Evolutionary conservation across 2,329 filamentous ascomycete genomes (phyloP).

Genomic region (Verticillium nonalfalfae): DNA sequence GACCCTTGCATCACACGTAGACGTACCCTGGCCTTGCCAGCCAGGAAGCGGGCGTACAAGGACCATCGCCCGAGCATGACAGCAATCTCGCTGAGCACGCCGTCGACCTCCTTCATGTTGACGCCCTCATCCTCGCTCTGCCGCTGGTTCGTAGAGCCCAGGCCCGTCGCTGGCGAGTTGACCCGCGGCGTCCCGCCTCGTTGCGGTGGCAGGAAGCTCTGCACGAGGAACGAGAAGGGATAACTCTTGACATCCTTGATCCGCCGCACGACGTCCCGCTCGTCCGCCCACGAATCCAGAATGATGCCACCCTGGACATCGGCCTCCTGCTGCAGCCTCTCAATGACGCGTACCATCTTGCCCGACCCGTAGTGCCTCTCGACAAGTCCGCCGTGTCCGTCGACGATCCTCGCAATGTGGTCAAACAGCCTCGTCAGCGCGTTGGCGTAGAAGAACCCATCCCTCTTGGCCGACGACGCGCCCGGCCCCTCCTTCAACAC

Average conservation of each 20-base stretch:
- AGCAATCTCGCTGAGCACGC: slow-evolving; percentile 77
- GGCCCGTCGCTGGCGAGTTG: slow-evolving; percentile 66
- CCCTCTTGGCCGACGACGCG: slow-evolving; percentile 50
- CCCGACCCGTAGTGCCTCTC: slow-evolving; percentile 89
- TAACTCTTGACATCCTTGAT: slow-evolving; percentile 96
- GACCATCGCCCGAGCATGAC: slow-evolving; percentile 94
- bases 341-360: slow-evolving; percentile 92
- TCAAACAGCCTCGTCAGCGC: slow-evolving; percentile 90
- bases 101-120: slow-evolving; percentile 95
- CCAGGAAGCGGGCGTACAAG: slow-evolving; percentile 82
- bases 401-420: slow-evolving; percentile 94
- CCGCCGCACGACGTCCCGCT: slow-evolving; percentile 75
- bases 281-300: slow-evolving; percentile 91
- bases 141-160: slow-evolving; percentile 41
- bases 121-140: slow-evolving; percentile 84
- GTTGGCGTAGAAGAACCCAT: slow-evolving; percentile 87
- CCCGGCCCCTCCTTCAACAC: slow-evolving; percentile 62
- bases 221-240: slow-evolving; percentile 92
- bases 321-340: slow-evolving; percentile 86
- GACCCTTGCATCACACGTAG: neutral
- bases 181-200: slow-evolving; percentile 61
- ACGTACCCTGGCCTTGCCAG: slow-evolving; percentile 75
- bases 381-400: slow-evolving; percentile 83
- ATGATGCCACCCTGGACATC: slow-evolving; percentile 96
- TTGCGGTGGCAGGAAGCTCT: slow-evolving; percentile 78